phyloP scores from a whole-genome alignment of 2,329 filamentous ascomycete genomes.

The Claviceps maximensis region DNA sequence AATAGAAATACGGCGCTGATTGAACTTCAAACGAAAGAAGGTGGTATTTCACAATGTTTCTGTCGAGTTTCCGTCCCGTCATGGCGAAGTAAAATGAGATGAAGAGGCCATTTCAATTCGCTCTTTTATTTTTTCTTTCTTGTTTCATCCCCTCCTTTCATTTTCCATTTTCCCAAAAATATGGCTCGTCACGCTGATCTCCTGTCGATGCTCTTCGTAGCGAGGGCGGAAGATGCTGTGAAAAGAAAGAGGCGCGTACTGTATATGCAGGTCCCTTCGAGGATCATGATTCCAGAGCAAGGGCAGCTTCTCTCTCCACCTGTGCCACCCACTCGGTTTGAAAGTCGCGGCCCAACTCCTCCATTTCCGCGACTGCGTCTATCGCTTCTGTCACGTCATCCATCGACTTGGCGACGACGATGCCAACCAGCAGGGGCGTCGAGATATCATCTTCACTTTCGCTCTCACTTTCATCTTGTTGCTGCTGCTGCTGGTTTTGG shows the following conservation, averaged over 20 bases:
- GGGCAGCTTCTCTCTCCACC: conserved; percentile 13
- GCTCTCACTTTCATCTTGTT: neutral
- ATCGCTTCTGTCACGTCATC: conserved; percentile 37
- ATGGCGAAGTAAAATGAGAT: neutral
- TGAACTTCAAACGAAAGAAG: no score
- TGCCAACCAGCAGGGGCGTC: conserved; percentile 39
- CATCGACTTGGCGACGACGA: conserved; percentile 37
- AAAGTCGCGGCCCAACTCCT: conserved; percentile 40
- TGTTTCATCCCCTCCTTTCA: no score
- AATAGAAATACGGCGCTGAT: no score
- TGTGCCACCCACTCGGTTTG: conserved; percentile 37
- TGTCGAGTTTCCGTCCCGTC: neutral
- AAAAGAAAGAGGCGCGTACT: neutral
- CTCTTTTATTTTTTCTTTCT: no score
- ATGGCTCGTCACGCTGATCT: no score
- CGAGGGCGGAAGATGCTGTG: no score
- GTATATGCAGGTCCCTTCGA: no score
- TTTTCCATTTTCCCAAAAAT: no score
- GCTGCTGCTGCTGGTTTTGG: no score
- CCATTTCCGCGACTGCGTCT: conserved; percentile 37
- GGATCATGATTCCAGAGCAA: neutral
- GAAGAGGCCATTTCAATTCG: neutral
- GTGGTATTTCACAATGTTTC: no score
- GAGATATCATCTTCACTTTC: conserved; percentile 14
- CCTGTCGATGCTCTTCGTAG: no score